Evolutionary conservation across 768 basidiomycete species (phyloP).

Genomic region (Mycena sanguinolenta): DNA sequence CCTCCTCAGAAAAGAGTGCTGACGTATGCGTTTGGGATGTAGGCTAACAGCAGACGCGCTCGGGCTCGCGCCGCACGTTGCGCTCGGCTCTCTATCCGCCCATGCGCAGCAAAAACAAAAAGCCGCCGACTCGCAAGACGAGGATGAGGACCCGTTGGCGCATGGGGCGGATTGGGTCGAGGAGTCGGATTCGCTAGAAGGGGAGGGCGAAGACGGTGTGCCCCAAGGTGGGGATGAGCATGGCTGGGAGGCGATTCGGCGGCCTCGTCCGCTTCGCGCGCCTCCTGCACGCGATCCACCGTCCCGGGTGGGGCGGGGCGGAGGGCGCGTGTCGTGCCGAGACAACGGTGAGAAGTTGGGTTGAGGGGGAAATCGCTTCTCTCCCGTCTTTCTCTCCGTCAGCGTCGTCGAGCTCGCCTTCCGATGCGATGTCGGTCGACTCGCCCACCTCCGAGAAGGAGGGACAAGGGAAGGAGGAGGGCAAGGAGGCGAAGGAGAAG

Average conservation of each 20-base stretch:
- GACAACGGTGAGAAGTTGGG: slow-evolving; percentile 22
- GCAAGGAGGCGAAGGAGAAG: not conserved
- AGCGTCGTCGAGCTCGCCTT: too few relatives aligned
- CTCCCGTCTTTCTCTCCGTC: too few relatives aligned
- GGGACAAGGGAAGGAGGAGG: too few relatives aligned
- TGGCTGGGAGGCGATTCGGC: slow-evolving; percentile 25
- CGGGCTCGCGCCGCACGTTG: slow-evolving; percentile 20
- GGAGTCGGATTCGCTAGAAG: too few relatives aligned
- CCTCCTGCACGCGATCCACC: not conserved
- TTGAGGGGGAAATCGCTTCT: not conserved
- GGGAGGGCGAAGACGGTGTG: not conserved
- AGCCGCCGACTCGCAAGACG: too few relatives aligned
- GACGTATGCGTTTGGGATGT: not conserved
- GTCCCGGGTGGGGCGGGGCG: not conserved
- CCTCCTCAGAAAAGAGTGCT: too few relatives aligned
- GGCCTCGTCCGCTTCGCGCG: slow-evolving; percentile 23
- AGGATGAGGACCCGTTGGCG: not conserved
- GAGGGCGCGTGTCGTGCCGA: slow-evolving; percentile 27
- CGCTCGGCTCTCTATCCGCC: too few relatives aligned
- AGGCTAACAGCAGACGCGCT: slow-evolving; percentile 78
- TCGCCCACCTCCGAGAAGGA: too few relatives aligned
- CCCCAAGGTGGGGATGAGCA: not conserved
- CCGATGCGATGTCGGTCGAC: not conserved
- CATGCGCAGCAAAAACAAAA: not conserved
- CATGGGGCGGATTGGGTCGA: not conserved